These are phyloP conservation scores for Didymella lethalis DNA, from an alignment of 2,329 filamentous ascomycete genomes.

Conservation along the genomic window DNA sequence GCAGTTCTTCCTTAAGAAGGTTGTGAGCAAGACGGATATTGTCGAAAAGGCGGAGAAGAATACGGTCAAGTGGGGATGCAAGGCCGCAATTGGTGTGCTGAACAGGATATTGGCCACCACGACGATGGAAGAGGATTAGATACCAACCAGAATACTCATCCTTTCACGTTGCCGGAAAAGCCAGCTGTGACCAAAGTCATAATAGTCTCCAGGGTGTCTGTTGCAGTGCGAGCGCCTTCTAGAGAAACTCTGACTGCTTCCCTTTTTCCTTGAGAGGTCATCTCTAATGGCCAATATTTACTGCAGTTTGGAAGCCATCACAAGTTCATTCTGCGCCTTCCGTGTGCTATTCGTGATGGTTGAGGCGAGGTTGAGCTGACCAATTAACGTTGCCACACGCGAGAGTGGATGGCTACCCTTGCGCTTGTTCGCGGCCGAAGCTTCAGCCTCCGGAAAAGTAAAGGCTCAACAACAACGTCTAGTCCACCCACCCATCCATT, in stretches of 20 bases:
- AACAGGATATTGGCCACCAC: conserved; percentile 44
- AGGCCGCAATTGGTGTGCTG: conserved; percentile 50
- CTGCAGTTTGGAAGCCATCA: background rate
- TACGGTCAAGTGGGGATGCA: conserved; percentile 57
- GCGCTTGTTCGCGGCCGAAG: conserved; percentile 28
- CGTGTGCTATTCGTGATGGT: conserved; percentile 12
- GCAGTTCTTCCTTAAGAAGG: conserved; percentile 80
- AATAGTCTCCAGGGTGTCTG: too few relatives aligned
- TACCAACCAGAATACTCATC: conserved; percentile 1
- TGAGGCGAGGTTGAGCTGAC: conserved; percentile 14
- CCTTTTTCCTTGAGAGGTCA: too few relatives aligned
- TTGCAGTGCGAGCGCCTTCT: too few relatives aligned
- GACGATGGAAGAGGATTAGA: conserved; percentile 51
- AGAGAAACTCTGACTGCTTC: too few relatives aligned
- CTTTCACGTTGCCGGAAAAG: too few relatives aligned
- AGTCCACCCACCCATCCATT: conserved; percentile 49
- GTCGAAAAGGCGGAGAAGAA: conserved; percentile 60
- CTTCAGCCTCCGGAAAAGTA: conserved; percentile 17
- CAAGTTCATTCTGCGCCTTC: conserved; percentile 2
- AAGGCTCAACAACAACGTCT: conserved; percentile 47
- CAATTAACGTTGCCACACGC: conserved; percentile 17
- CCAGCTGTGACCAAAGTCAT: too few relatives aligned
- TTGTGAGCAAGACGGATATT: conserved; percentile 71
- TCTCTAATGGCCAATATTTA: too few relatives aligned
- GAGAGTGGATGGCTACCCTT: conserved; percentile 24